Conservation (phyloP, 75 land plant genomes). For the Picea glauca region DNA sequence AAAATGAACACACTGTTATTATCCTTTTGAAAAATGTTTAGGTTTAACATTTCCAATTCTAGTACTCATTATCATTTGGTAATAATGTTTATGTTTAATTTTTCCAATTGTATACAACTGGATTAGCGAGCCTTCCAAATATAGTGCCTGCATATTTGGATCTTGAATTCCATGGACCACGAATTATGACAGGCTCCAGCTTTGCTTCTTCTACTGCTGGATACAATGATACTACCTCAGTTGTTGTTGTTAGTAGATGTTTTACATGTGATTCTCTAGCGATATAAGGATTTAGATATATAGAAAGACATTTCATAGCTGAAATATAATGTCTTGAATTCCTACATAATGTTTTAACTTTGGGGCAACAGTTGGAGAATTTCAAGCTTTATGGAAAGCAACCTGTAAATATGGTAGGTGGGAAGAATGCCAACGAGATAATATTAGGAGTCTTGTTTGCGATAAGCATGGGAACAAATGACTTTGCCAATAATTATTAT, state of each 20-base stretch:
- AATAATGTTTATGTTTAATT: too few species aligned
- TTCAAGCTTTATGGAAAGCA: conserved; percentile 52
- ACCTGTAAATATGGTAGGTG: conserved; percentile 37
- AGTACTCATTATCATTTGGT: too few species aligned
- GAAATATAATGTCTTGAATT: background rate
- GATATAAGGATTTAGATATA: too few species aligned
- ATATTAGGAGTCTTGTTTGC: conserved; percentile 43
- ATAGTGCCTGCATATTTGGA: background rate
- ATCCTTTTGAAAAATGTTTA: too few species aligned
- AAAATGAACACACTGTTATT: too few species aligned
- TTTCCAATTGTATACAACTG: background rate
- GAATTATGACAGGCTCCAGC: background rate
- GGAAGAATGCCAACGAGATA: conserved; percentile 27
- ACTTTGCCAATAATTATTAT: conserved; percentile 81
- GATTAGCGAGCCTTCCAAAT: background rate
- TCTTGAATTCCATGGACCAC: background rate
- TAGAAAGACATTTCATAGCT: too few species aligned
- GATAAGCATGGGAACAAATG: conserved; percentile 72
- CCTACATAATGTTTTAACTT: conserved; percentile 26
- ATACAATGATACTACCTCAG: background rate
- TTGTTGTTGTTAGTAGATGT: background rate
- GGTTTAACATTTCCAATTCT: too few species aligned
- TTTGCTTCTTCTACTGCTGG: background rate
- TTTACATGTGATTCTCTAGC: too few species aligned
- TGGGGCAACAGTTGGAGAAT: conserved; percentile 55